Base-by-base conservation (phyloP, 2,329 filamentous ascomycete species). In the Fusarium pseudonygamai region DNA sequence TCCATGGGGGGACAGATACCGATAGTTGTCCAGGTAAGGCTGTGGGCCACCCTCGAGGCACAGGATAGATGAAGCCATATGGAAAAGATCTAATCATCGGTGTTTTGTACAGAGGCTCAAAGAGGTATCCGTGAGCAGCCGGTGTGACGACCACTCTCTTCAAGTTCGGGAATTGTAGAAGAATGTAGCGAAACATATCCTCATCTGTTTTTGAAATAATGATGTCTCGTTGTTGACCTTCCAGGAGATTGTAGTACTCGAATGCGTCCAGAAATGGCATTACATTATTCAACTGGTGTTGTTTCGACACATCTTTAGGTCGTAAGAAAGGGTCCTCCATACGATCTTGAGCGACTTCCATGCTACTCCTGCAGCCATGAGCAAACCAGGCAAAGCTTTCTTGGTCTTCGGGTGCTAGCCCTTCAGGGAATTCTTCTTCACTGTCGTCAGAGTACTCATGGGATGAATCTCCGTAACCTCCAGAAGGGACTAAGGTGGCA, bases 201-300 rank as follows among this genome's bases (percentile, higher is more conserved):
- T 47, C 45, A 16, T 47, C 26, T 30, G 6, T 30, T 22, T 8
- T 12, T n/a, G 45, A 30, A 3, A 1, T 28, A 4, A 30, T n/a
- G 0, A 30, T 6, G n/a, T 7, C 28, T 30, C 14, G 1, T 10
- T n/a, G 14, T 47, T 12, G 28, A n/a, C 4, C 0, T 30, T 47
- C 26, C 10, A 47, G 45, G 6, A 47, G 9, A 22, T 16, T 47
- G 3, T n/a, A 30, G 45, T 47, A 30, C 14, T 30, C 10, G 13
- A 47, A 22, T 30, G 45, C 8, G 20, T 49, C 20, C 10, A 3
- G 28, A 2, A 6, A 30, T n/a, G 46, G 2, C 22, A 49, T 49
- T 30, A 14, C 14, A 49, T 49, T 49, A 8, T n/a, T 1, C 20
- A 30, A 30, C 20, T 49, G 46, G 14, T 49, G 46, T n/a, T 49